A percentile compares a stretch with the other conserved stretches of the same genome.
phyloP scores from a whole-genome alignment of 768 basidiomycete species.

The Mycena chlorophos region DNA sequence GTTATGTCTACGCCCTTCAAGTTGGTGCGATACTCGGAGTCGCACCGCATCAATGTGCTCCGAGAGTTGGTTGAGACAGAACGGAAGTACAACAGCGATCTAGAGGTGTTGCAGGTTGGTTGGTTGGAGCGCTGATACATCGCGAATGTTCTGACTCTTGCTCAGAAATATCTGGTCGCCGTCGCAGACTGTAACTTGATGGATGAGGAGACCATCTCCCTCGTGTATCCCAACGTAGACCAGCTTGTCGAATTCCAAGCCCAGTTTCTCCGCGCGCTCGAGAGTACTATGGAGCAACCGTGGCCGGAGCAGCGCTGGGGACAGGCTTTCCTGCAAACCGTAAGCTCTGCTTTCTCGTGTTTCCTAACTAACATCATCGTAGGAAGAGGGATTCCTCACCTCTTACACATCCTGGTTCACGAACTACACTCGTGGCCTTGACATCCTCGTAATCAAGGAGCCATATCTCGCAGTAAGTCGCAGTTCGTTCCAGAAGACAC shows the following conservation, averaged over 20 bases:
- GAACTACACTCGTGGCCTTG: too few species aligned
- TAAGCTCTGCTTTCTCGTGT: too few species aligned
- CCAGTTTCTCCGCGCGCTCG: slow-evolving; percentile 84
- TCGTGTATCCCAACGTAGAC: slow-evolving; percentile 90
- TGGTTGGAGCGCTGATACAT: slow-evolving; percentile 13
- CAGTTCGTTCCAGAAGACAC: too few species aligned
- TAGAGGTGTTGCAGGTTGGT: slow-evolving; percentile 91
- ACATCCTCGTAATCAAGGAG: too few species aligned
- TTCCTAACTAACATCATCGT: too few species aligned
- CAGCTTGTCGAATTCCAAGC: slow-evolving; percentile 94
- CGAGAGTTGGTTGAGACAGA: slow-evolving; percentile 93
- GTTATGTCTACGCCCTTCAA: too few species aligned
- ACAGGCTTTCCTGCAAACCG: slow-evolving; percentile 74
- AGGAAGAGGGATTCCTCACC: too few species aligned
- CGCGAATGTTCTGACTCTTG: slow-evolving; percentile 18
- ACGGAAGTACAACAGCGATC: slow-evolving; percentile 90
- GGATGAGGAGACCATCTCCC: slow-evolving; percentile 87
- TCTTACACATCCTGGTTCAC: too few species aligned
- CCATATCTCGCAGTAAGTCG: too few species aligned
- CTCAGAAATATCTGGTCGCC: slow-evolving; percentile 77
- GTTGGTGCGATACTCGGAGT: too few species aligned
- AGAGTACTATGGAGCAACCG: slow-evolving; percentile 75
- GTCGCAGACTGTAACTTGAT: slow-evolving; percentile 77
- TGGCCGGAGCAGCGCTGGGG: slow-evolving; percentile 90
- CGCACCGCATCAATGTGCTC: slow-evolving; percentile 50